Evolutionary conservation across 257 asterid species (phyloP).

Genomic region (Solanum chilense): DNA sequence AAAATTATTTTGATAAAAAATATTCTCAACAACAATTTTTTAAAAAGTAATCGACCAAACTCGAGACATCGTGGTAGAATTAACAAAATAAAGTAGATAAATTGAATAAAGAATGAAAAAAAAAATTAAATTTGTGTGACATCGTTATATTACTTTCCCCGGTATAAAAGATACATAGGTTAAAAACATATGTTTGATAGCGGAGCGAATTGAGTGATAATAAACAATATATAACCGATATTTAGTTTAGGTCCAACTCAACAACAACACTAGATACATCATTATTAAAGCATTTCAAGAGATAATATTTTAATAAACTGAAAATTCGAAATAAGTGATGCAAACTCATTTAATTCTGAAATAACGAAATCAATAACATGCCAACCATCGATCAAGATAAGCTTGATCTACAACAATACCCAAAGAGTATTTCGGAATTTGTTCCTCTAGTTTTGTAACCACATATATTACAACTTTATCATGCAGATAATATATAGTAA

Average conservation of each 20-base stretch:
- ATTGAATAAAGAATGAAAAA: neutral
- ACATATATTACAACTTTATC: neutral
- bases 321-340: neutral
- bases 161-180: neutral
- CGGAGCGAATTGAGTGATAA: neutral
- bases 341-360: neutral
- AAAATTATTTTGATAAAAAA: neutral
- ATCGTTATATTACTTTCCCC: neutral
- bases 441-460: neutral
- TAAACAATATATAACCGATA: neutral
- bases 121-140: neutral
- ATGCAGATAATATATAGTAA: neutral
- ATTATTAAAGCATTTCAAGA: neutral
- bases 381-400: neutral
- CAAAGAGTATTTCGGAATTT: neutral
- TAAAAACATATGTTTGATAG: neutral
- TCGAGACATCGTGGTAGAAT: neutral
- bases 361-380: neutral
- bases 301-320: neutral
- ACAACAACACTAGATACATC: neutral
- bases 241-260: neutral
- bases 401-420: neutral
- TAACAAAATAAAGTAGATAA: neutral
- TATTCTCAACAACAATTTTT: neutral
- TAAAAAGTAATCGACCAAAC: neutral